Conservation (phyloP, 2,329 filamentous ascomycete species). For the Rutstroemia sp. region DNA sequence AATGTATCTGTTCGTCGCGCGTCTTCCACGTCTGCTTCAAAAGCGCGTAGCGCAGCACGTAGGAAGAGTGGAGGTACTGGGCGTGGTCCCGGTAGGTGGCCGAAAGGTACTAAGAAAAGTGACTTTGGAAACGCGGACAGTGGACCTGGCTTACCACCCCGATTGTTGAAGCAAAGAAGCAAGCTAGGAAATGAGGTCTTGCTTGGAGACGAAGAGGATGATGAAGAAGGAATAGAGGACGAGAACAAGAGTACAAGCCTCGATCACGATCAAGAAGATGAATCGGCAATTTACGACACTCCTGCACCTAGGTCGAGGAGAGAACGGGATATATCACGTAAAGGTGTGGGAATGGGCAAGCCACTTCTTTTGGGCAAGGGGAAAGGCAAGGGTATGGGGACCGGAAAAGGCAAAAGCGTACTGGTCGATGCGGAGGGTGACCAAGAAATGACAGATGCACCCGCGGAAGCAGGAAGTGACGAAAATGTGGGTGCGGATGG, state of each 20-base stretch:
- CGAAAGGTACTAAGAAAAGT: constrained; percentile 60
- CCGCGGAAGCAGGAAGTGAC: constrained; percentile 10
- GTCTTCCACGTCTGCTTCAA: constrained; percentile 14
- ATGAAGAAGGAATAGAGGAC: constrained; percentile 13
- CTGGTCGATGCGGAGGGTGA: constrained; percentile 18
- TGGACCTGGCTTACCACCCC: constrained; percentile 55
- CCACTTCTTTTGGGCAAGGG: constrained; percentile 18
- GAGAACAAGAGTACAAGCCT: constrained; percentile 10
- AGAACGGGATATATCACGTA: constrained; percentile 14
- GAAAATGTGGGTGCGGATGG: background rate
- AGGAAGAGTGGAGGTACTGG: constrained; percentile 56
- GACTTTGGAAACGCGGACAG: constrained; percentile 61
- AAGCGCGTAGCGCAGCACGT: constrained; percentile 32
- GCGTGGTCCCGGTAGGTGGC: constrained; percentile 57
- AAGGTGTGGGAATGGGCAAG: constrained; percentile 24
- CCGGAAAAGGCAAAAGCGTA: constrained; percentile 16
- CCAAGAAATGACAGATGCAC: constrained; percentile 30
- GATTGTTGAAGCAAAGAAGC: constrained; percentile 27
- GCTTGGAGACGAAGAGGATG: constrained; percentile 25
- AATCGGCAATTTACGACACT: constrained; percentile 25
- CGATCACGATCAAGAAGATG: constrained; percentile 18
- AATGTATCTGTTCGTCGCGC: constrained; percentile 10
- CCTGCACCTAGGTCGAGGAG: constrained; percentile 19
- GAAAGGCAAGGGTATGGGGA: constrained; percentile 8
- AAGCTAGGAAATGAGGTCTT: constrained; percentile 27